Conservation (phyloP, 495 filamentous ascomycete genomes). For the Astrothelium macrocarpum region DNA sequence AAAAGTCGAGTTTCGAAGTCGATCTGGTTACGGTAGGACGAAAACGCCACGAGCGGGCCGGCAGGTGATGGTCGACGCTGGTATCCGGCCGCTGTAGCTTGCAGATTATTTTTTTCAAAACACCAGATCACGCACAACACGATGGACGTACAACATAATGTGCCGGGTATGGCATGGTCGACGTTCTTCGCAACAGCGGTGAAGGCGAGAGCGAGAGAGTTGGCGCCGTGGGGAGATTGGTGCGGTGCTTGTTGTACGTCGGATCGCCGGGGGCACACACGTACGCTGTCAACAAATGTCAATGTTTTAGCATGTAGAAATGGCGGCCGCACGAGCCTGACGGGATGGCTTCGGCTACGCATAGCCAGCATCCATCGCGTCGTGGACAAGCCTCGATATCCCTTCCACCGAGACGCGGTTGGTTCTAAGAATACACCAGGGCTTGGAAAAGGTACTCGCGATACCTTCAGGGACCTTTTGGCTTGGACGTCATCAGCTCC, state of each 20-base stretch:
- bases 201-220: background rate
- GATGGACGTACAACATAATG: background rate
- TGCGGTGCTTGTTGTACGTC: background rate
- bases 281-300: background rate
- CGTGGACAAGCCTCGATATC: background rate
- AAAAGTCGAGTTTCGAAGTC: background rate
- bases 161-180: background rate
- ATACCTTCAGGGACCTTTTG: background rate
- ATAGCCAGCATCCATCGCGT: background rate
- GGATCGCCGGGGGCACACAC: background rate
- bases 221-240: background rate
- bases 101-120: background rate
- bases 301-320: background rate
- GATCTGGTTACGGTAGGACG: background rate
- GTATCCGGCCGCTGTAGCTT: background rate
- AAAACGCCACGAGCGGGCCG: background rate
- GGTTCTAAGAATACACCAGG: background rate
- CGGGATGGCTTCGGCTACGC: background rate
- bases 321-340: background rate
- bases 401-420: background rate
- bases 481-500: background rate
- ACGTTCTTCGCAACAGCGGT: background rate
- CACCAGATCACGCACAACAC: background rate
- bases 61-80: background rate
- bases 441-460: background rate